Evolutionary conservation across 768 basidiomycete species (phyloP).

Genomic region (Leccinum sublutescens): DNA sequence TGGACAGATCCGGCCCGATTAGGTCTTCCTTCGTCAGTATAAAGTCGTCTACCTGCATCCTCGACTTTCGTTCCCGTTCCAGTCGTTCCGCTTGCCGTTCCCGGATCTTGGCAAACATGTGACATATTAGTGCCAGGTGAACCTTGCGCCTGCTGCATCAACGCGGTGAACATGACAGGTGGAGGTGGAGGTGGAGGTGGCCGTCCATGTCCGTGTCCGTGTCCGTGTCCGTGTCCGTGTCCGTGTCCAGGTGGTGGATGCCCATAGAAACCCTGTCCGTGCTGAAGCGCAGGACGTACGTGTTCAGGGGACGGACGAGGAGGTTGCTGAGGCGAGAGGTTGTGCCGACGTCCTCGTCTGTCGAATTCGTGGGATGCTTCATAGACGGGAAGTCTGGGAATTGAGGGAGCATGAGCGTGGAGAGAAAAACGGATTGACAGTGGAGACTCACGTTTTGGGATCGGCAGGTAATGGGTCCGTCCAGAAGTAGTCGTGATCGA

Average conservation of each 20-base stretch:
- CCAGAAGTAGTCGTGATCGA: slow-evolving; percentile 96
- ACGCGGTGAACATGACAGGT: no score
- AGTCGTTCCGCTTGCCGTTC: background rate
- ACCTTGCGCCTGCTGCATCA: no score
- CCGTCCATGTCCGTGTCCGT: slow-evolving; percentile 31
- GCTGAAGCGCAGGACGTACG: slow-evolving; percentile 34
- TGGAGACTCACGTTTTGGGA: slow-evolving; percentile 62
- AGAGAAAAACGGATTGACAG: background rate
- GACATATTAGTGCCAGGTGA: no score
- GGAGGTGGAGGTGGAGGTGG: slow-evolving; percentile 14
- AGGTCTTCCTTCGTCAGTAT: background rate
- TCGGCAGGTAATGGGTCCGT: slow-evolving; percentile 84
- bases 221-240: slow-evolving; percentile 1
- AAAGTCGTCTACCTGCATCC: background rate
- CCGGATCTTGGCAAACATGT: background rate
- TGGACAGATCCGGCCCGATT: background rate
- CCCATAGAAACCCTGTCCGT: slow-evolving; percentile 28
- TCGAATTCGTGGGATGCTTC: slow-evolving; percentile 85
- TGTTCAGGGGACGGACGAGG: slow-evolving; percentile 31
- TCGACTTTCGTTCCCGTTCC: background rate
- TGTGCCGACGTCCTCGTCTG: slow-evolving; percentile 61
- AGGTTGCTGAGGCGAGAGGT: slow-evolving; percentile 26
- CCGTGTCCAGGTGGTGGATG: slow-evolving; percentile 34
- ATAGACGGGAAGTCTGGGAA: slow-evolving; percentile 62
- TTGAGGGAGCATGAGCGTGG: background rate